Conservation (phyloP, 1,139 yeast species). For the Taiozyma sp. region DNA sequence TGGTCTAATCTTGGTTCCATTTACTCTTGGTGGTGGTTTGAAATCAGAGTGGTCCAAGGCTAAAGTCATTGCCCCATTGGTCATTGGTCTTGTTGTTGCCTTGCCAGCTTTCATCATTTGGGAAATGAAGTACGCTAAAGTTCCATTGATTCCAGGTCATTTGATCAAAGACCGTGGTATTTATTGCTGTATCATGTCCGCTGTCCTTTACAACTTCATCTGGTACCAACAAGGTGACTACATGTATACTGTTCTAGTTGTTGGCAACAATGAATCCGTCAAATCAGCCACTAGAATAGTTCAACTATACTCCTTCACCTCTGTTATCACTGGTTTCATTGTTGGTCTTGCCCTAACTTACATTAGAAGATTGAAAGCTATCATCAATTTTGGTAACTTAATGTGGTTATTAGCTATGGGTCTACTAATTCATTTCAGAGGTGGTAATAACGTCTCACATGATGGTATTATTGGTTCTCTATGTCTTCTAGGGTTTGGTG, state of each 20-base stretch:
- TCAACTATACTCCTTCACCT: conserved; percentile 57
- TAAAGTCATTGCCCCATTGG: conserved; percentile 54
- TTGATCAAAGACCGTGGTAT: conserved; percentile 58
- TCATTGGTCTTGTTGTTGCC: conserved; percentile 45
- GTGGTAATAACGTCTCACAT: conserved; percentile 36
- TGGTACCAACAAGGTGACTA: conserved; percentile 68
- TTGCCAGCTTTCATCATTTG: conserved; percentile 48
- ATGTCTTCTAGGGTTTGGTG: conserved; percentile 63
- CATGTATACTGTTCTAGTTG: conserved; percentile 55
- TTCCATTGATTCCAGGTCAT: conserved; percentile 47
- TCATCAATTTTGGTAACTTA: conserved; percentile 49
- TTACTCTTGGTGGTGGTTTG: conserved; percentile 59
- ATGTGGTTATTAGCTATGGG: conserved; percentile 55
- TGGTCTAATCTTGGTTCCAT: conserved; percentile 44
- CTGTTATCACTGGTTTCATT: conserved; percentile 53
- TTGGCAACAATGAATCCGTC: conserved; percentile 49
- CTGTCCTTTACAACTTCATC: conserved; percentile 46
- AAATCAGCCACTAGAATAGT: conserved; percentile 60
- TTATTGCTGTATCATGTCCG: conserved; percentile 50
- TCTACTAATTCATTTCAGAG: conserved; percentile 47
- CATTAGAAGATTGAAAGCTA: conserved; percentile 49
- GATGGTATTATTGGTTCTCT: conserved; percentile 59
- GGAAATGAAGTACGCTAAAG: conserved; percentile 45
- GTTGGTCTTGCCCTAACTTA: conserved; percentile 47
- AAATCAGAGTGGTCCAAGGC: conserved; percentile 47